Evolutionary conservation across 2,329 filamentous ascomycete genomes (phyloP).

Genomic region (Paecilomyces niveus): DNA sequence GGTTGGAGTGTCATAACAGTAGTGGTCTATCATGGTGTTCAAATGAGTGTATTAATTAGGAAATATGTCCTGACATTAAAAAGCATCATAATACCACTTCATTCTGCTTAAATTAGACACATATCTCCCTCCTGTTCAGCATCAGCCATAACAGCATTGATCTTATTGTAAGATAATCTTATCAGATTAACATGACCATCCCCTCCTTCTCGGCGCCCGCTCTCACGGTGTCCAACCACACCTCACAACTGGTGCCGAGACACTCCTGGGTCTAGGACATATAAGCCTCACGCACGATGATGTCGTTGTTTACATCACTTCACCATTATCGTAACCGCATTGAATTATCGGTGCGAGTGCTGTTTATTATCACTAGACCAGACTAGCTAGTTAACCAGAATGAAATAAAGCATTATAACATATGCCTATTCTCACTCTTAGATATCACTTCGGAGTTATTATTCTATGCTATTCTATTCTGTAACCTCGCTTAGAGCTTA

Average conservation of each 20-base stretch:
- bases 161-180: too few species aligned
- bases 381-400: neutral
- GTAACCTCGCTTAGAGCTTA: neutral
- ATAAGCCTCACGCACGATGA: neutral
- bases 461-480: too few species aligned
- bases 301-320: neutral
- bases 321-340: too few species aligned
- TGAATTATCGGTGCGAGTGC: too few species aligned
- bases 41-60: too few species aligned
- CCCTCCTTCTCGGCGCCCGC: neutral
- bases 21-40: too few species aligned
- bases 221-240: neutral
- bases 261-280: neutral
- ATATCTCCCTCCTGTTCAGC: neutral
- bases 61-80: neutral
- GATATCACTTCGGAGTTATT: too few species aligned
- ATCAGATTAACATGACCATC: too few species aligned
- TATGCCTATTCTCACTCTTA: neutral
- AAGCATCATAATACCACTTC: neutral
- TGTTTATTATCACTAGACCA: neutral
- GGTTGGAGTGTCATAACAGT: too few species aligned
- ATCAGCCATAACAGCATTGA: too few species aligned
- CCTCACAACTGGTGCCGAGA: neutral
- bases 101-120: neutral
- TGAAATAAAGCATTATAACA: neutral